Percentiles rank a stretch among this genome's conserved stretches.
phyloP scores from a whole-genome alignment of 23 red algal genomes.

The Agarophyton chilense region DNA sequence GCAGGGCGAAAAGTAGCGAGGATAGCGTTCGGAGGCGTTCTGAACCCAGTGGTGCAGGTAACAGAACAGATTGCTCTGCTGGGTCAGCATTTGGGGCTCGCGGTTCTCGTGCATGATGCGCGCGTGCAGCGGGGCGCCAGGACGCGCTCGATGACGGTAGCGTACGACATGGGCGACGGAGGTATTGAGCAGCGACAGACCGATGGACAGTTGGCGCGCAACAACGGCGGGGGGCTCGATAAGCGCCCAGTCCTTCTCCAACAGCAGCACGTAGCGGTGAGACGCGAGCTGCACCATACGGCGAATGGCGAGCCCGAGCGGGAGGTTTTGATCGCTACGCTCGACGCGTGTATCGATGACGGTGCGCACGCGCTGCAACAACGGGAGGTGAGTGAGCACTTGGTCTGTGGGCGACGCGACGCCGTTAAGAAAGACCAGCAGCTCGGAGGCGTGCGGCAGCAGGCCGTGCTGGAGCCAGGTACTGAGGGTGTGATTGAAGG shows the following conservation, averaged over 20 bases:
- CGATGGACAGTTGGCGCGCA: not conserved
- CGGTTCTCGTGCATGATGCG: constrained; percentile 65
- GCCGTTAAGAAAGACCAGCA: constrained; percentile 58
- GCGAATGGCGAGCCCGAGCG: constrained; percentile 44
- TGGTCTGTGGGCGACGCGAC: not conserved
- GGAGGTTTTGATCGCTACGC: constrained; percentile 3
- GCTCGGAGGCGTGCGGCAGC: constrained; percentile 3
- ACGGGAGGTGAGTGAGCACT: not conserved
- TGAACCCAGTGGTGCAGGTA: constrained; percentile 67
- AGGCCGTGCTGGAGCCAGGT: constrained; percentile 54
- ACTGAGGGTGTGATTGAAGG: constrained; percentile 32
- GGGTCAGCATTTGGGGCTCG: constrained; percentile 43
- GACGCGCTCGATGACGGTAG: constrained; percentile 42
- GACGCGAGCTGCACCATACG: constrained; percentile 44
- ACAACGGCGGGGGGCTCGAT: constrained; percentile 18
- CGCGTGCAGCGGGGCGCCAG: constrained; percentile 55
- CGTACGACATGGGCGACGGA: constrained; percentile 46
- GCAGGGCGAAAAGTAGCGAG: constrained; percentile 36
- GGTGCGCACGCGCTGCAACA: not conserved
- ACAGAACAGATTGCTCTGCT: constrained; percentile 56
- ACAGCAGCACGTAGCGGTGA: constrained; percentile 31
- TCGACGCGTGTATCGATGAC: not conserved
- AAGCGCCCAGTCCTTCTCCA: constrained; percentile 68
- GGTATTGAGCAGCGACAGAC: constrained; percentile 7
- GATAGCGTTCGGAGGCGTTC: not conserved